These are phyloP conservation scores for Dryas octopetala DNA, from an alignment of 306 rosid genomes.

Conservation along the genomic window DNA sequence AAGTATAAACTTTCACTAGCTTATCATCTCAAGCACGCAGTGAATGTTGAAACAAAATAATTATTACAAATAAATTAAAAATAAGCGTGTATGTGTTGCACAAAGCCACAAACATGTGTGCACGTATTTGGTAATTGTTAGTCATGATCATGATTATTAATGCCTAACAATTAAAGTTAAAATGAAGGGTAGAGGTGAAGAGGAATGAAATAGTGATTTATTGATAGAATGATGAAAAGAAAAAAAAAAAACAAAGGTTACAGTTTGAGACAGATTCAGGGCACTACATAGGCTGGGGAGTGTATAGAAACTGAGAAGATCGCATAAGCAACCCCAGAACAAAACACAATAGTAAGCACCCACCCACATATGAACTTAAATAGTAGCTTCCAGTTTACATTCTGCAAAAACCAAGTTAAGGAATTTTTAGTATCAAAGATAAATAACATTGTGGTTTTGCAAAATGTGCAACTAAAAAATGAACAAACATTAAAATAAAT, in stretches of 20 bases:
- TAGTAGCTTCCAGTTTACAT: conserved; percentile 33
- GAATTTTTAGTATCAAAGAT: neutral
- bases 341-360: conserved; percentile 21
- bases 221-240: neutral
- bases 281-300: conserved; percentile 33
- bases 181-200: too few species aligned
- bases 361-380: conserved; percentile 30
- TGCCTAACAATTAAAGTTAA: too few species aligned
- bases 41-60: too few species aligned
- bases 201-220: neutral
- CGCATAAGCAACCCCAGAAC: conserved; percentile 23
- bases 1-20: too few species aligned
- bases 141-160: too few species aligned
- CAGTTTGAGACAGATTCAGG: neutral
- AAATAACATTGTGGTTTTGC: neutral
- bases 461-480: too few species aligned
- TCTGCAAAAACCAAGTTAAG: conserved; percentile 9
- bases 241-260: neutral
- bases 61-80: too few species aligned
- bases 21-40: too few species aligned
- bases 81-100: too few species aligned
- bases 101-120: too few species aligned
- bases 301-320: conserved; percentile 22
- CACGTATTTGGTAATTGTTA: too few species aligned
- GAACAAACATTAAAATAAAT: neutral